phyloP scores from a whole-genome alignment of 2,329 filamentous ascomycete species.

The Pseudogymnoascus pannorum region DNA sequence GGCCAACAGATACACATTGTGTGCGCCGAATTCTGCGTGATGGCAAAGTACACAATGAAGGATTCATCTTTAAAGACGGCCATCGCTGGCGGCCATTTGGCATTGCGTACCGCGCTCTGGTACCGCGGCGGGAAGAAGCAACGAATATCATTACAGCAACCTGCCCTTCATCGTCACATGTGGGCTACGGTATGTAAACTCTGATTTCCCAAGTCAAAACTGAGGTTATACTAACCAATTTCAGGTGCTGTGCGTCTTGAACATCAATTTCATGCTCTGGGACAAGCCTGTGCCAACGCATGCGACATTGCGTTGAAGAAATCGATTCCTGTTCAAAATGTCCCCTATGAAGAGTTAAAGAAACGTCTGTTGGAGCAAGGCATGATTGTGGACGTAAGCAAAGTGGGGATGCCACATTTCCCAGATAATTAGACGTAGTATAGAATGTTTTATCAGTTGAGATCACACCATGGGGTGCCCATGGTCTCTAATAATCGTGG shows the following conservation, averaged over 20 bases:
- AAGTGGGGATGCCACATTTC: not conserved
- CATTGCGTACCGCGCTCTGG: constrained; percentile 15
- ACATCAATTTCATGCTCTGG: constrained; percentile 14
- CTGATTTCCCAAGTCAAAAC: not conserved
- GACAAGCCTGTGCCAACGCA: constrained; percentile 14
- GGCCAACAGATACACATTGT: constrained; percentile 23
- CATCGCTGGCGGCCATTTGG: constrained; percentile 19
- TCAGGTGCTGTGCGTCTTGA: constrained; percentile 13
- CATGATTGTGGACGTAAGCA: not conserved
- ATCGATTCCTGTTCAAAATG: not conserved
- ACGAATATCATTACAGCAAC: not conserved
- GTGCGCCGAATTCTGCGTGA: constrained; percentile 21
- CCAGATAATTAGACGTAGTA: not conserved
- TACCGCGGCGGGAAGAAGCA: constrained; percentile 14
- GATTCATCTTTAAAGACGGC: constrained; percentile 20
- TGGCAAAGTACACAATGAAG: constrained; percentile 21
- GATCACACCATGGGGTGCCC: not conserved
- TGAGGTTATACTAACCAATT: not conserved
- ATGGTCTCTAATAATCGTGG: not conserved
- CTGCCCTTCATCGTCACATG: not conserved
- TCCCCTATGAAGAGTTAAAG: constrained; percentile 9
- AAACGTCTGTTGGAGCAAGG: not conserved
- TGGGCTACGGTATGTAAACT: not conserved
- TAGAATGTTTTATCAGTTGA: not conserved
- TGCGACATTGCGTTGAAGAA: constrained; percentile 13